These are phyloP conservation scores for Linaria vulgaris DNA, from an alignment of 257 asterid genomes.

Conservation along the genomic window DNA sequence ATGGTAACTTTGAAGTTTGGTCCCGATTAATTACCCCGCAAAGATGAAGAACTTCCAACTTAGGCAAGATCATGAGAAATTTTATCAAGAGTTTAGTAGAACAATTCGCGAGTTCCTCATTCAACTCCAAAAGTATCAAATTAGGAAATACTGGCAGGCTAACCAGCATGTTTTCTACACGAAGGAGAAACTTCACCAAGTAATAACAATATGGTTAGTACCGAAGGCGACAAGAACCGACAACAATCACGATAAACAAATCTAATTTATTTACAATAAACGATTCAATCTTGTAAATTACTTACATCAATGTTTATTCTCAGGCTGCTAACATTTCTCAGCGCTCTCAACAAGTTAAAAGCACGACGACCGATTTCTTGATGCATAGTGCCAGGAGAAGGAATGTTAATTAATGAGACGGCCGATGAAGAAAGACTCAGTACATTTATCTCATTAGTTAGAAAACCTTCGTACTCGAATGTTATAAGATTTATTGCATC, in stretches of 20 bases:
- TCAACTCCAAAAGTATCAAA: constrained; percentile 46
- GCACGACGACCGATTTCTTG: constrained; percentile 36
- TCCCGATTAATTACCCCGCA: constrained; percentile 36
- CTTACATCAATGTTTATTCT: constrained; percentile 48
- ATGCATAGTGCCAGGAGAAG: constrained; percentile 25
- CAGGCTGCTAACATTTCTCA: constrained; percentile 36
- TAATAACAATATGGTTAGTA: constrained; percentile 8
- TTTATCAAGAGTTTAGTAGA: constrained; percentile 30
- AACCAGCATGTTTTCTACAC: constrained; percentile 28
- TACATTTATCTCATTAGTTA: constrained; percentile 41
- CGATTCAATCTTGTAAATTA: neutral
- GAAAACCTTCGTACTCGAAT: constrained; percentile 45
- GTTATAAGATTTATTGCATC: constrained; percentile 38
- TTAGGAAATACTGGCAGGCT: constrained; percentile 35
- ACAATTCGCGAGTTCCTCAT: constrained; percentile 32
- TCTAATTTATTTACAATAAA: neutral
- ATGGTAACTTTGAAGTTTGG: neutral
- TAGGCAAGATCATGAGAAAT: constrained; percentile 44
- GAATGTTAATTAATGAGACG: constrained; percentile 39
- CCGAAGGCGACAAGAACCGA: neutral
- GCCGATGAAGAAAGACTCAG: constrained; percentile 30
- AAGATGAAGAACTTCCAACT: constrained; percentile 39
- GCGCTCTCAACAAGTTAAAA: constrained; percentile 33
- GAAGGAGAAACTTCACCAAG: constrained; percentile 44
- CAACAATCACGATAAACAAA: neutral